Evolutionary conservation across 805 yeast species (phyloP), one percentile per base, ranked within the genome.

Genomic region (Nakazawaea holstii): DNA sequence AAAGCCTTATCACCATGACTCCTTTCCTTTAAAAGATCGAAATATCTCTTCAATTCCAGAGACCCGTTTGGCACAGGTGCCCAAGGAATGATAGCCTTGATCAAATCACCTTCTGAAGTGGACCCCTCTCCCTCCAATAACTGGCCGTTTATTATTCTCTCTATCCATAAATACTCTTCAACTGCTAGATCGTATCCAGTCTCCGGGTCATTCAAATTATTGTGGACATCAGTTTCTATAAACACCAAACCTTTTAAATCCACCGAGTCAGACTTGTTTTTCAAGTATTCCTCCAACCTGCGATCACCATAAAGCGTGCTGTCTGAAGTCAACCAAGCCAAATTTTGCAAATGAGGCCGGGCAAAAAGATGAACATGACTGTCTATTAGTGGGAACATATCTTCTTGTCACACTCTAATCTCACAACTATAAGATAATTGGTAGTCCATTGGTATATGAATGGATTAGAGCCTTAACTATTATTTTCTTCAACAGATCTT

Each of bases 1-100:
- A 54, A 52, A 31, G 48, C 47, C 2, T 50, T 39, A 11, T 39
- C 46, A 14, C 47, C 28, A 14, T 43, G 24, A 42, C 49, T n/a
- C 43, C 45, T 32, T 9, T 13, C 20, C 42, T 50, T 41, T 29
- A 63, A 35, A 6, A 49, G 43, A 1, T 49, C 45, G 0, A 60
- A 53, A 31, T 51, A 57, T 8, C 46, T 35, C 14, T 45, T 48
- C 36, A 70, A 27, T 9, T 45, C 43, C 1, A 46, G 49, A 1
- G 54, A 39, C 2, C 76, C 76, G 6, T 56, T 48, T 7, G 67
- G 64, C 8, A 72, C 43, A 6, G 79, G 77, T 1, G 72, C 74
- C 75, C 74, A 72, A 1, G 77, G 74, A n/a, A 73, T 54, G 8
- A 70, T 53, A 2, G 60, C 74, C 35, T 56, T 58, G 4, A 58